Evolutionary conservation across 2,329 filamentous ascomycete genomes (phyloP).

Genomic region (Grosmannia clavigera): DNA sequence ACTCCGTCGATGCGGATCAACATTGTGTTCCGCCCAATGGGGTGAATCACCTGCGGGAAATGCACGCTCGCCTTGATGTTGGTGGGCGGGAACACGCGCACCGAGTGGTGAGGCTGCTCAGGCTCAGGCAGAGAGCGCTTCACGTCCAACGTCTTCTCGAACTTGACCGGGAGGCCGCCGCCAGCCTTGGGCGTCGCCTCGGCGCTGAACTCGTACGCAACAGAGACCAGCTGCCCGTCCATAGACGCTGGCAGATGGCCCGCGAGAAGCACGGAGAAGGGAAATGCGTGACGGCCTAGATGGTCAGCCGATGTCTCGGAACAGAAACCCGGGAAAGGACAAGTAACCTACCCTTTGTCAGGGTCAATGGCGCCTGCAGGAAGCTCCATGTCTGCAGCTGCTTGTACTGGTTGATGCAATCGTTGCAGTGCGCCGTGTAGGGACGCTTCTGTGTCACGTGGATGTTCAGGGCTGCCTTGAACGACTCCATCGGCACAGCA

Average conservation of each 20-base stretch:
- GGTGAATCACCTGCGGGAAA: constrained; percentile 73
- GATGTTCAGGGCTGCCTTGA: constrained; percentile 60
- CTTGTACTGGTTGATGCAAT: constrained; percentile 60
- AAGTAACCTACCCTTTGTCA: constrained; percentile 31
- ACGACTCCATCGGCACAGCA: constrained; percentile 52
- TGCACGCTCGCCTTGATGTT: constrained; percentile 80
- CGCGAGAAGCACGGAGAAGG: constrained; percentile 76
- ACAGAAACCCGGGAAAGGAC: too few species aligned
- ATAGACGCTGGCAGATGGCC: constrained; percentile 79
- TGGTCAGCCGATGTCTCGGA: not conserved
- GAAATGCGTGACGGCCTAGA: constrained; percentile 60
- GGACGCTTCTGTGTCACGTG: constrained; percentile 70
- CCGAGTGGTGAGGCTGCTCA: constrained; percentile 72
- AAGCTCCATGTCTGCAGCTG: constrained; percentile 74
- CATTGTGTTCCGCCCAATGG: constrained; percentile 70
- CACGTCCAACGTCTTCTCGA: constrained; percentile 57
- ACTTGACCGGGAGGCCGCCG: constrained; percentile 36
- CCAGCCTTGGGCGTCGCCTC: constrained; percentile 49
- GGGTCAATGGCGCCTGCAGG: constrained; percentile 40
- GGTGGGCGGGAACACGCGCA: constrained; percentile 92
- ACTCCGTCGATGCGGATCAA: constrained; percentile 78
- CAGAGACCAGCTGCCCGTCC: constrained; percentile 56
- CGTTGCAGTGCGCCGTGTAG: constrained; percentile 63
- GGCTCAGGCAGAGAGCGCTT: constrained; percentile 65
- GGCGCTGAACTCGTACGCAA: constrained; percentile 70